Base-by-base conservation (phyloP, 495 filamentous ascomycete species). In the Penicillium angulare region DNA sequence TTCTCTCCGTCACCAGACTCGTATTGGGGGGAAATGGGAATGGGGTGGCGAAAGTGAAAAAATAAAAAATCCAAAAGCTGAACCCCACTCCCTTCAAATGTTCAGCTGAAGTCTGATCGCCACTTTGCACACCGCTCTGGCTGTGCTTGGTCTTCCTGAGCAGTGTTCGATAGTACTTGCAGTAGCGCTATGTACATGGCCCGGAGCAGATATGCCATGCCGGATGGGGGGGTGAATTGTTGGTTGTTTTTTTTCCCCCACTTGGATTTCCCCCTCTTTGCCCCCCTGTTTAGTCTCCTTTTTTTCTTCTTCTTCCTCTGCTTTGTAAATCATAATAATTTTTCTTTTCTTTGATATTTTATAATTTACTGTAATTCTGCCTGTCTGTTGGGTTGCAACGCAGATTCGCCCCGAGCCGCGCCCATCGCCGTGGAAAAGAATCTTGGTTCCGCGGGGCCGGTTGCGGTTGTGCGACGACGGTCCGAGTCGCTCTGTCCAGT, bases 31-130 rank as follows among this genome's bases (percentile, higher is more conserved):
- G 5, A 12, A 12, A 12, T 31, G 27, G 27, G 27, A 31, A 12
- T 22, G 20, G 23, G 39, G 61, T 56, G 61, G 61, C 54, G 49
- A 64, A 43, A 49, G 56, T 52, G 44, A 50, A 50, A n/a, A n/a
- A n/a, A n/a, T n/a, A n/a, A n/a, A n/a, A n/a, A n/a, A n/a, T n/a
- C n/a, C n/a, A n/a, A n/a, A n/a, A n/a, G n/a, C n/a, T n/a, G n/a
- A n/a, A n/a, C 59, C 53, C 59, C 59, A 60, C 60, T 58, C 50
- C 18, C 41, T 17, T 16, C 26, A n/a, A 20, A 31, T 27, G 27
- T 43, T 65, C 59, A 65, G 62, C 62, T 65, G 62, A 57, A 60
- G 62, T 65, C 62, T 56, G 59, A 65, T 65, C 59, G 60, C 62
- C 62, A 65, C 59, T 53, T 52, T 23, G 23, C 57, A 60, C 62